These are phyloP conservation scores for Noccaea bulbosa DNA, from an alignment of 345 rosid species.

Conservation along the genomic window DNA sequence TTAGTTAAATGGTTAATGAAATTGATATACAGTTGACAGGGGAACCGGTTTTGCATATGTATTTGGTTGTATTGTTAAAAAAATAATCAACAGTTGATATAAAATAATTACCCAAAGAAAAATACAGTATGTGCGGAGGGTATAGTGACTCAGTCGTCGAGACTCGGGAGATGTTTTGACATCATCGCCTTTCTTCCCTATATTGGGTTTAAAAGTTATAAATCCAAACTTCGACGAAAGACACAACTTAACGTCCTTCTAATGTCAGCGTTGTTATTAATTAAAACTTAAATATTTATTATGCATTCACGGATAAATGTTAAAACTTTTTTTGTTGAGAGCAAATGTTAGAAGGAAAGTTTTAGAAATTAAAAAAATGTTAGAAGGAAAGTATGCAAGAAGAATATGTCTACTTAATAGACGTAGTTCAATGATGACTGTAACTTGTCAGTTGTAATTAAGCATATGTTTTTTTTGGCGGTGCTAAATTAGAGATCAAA, in stretches of 20 bases:
- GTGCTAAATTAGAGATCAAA: too few relatives aligned
- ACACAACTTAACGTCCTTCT: background rate
- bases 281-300: background rate
- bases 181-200: background rate
- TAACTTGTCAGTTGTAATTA: too few relatives aligned
- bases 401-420: background rate
- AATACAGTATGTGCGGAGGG: background rate
- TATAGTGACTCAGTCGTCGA: conserved; percentile 8
- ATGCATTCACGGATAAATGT: background rate
- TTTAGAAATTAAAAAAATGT: background rate
- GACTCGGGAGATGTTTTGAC: background rate
- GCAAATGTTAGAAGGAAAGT: background rate
- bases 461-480: too few relatives aligned
- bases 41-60: conserved; percentile 1
- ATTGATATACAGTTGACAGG: conserved; percentile 19
- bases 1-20: conserved; percentile 35
- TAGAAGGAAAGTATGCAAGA: background rate
- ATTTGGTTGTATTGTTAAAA: background rate
- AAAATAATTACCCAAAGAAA: background rate
- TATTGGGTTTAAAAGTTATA: background rate
- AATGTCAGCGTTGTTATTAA: background rate
- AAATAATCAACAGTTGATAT: background rate
- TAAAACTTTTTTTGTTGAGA: background rate
- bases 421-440: too few relatives aligned
- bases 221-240: background rate